Base-by-base conservation (phyloP, 140 eudicot species). In the Flaveria floridana region DNA sequence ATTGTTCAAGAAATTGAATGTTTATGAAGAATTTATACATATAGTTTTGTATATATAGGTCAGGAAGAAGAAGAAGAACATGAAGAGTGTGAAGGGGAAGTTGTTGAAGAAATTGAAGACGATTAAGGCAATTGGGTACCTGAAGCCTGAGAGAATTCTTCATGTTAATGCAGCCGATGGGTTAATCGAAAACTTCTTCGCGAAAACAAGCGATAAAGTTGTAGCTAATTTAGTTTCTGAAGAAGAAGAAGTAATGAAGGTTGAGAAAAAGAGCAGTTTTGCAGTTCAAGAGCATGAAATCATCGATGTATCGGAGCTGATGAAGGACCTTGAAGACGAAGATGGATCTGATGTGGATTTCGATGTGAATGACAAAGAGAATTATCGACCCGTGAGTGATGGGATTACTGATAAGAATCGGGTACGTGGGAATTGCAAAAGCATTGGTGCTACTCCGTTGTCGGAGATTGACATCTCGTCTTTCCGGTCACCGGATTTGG, bases 11-110 rank as follows among this genome's bases (percentile, higher is more conserved):
- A 56, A 63, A 63, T 65, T 63, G 39, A 65, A 68, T 67, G 34
- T 58, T 37, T 44, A 19, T 69, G 16, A n/a, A 23, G 1, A 58
- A 18, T 23, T 26, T 77, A 78, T 70, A 70, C 69, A 65, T 53
- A 65, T 37, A 65, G 37, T 42, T 79, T 21, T 66, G 47, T 74
- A 42, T 70, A 71, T 70, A 59, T 70, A 34, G 34, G 51, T 25
- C 68, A 51, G 55, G 1, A 16, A 66, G 68, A 73, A 76, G 2
- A 63, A 67, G 0, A 14, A 62, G 68, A 73, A 76, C 2, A 89
- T 89, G 96, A 92, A 85, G 83, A 85, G 84, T 62, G 79, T 85
- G 75, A 92, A 85, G 71, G 98, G 89, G 55, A 89, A 77, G 80
- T 68, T 92, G 13, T 67, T 88, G 76, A 92, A 84, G 88, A 92